Evolutionary conservation across 1,284 basidiomycete genomes (phyloP), one percentile per base, ranked within the genome.

Genomic region (Ustilago xerochloae): DNA sequence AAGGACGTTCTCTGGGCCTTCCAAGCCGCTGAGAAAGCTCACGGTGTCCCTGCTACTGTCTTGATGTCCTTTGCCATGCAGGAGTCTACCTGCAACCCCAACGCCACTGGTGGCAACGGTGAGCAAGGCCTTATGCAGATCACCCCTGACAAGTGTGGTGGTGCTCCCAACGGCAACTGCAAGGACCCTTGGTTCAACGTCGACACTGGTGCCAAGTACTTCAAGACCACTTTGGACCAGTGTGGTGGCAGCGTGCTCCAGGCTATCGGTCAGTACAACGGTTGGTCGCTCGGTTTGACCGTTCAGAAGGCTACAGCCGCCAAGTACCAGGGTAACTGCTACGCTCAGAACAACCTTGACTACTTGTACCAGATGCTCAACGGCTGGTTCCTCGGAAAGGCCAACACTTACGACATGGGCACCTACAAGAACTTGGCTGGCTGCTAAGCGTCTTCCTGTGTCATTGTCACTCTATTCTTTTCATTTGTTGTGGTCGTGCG

Each of bases 71-170:
- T 80, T 43, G 77, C 75, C 48, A 75, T 80, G 70, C 78, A 80
- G 47, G 78, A 80, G 43, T 77, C 74, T 9, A 72, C 74, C 22
- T 80, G 78, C 64, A 79, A 79, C 45, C 67, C 77, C 28, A 29
- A 32, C 28, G 63, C 30, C 50, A 79, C 64, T 8, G 78, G 78
- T 20, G 66, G 63, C 43, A 79, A 79, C 33, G 78, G 78, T 13
- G 78, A 79, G 59, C 62, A 77, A 33, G 78, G 78, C 22, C 62
- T 80, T 22, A 80, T 80, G 78, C 78, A 80, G 64, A 77, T 80
- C 68, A 80, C 78, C 24, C 69, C 57, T 1, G 78, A 79, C 60
- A 80, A 79, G 68, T 79, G 77, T 51, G 65, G 66, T 24, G 70
- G 71, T 15, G 74, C 75, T 26, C 75, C 75, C 33, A 45, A 47